phyloP scores from a whole-genome alignment of 2,329 filamentous ascomycete species.

The Talaromyces verruculosus region DNA sequence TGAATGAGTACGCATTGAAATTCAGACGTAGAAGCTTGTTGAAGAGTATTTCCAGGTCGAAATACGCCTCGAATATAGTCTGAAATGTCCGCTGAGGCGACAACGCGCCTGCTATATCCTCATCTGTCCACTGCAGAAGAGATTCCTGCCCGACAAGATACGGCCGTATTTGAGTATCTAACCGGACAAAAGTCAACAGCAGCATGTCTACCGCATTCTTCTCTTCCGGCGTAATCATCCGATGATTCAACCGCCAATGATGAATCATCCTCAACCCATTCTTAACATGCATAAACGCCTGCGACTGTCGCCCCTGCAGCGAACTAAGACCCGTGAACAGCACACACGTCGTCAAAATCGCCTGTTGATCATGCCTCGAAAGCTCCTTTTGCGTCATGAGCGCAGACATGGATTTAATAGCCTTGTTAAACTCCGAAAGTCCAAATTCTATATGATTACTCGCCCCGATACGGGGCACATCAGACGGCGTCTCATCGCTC shows the following conservation, averaged over 20 bases:
- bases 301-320: slow-evolving; percentile 15
- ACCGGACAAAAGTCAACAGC: slow-evolving; percentile 3
- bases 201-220: slow-evolving; percentile 2
- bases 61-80: slow-evolving; percentile 13
- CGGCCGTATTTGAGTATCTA: slow-evolving; percentile 20
- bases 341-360: slow-evolving; percentile 19
- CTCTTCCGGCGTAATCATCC: background rate
- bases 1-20: background rate
- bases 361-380: slow-evolving; percentile 12
- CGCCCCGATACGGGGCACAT: slow-evolving; percentile 8
- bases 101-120: background rate
- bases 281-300: slow-evolving; percentile 21
- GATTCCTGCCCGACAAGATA: slow-evolving; percentile 16
- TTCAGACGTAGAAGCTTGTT: slow-evolving; percentile 12
- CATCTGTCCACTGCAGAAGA: slow-evolving; percentile 15
- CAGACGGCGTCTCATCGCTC: slow-evolving; percentile 13
- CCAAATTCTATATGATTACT: slow-evolving; percentile 12
- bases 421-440: slow-evolving; percentile 19
- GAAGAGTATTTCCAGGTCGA: slow-evolving; percentile 14
- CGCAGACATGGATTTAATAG: slow-evolving; percentile 16
- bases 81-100: background rate
- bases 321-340: slow-evolving; percentile 15
- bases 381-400: slow-evolving; percentile 8
- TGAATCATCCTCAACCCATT: slow-evolving; percentile 19
- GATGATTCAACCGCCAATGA: slow-evolving; percentile 15